A percentile compares a stretch with the other conserved stretches of the same genome.
Conservation (phyloP, 2,329 filamentous ascomycete genomes). For the Cercospora brassicicola region DNA sequence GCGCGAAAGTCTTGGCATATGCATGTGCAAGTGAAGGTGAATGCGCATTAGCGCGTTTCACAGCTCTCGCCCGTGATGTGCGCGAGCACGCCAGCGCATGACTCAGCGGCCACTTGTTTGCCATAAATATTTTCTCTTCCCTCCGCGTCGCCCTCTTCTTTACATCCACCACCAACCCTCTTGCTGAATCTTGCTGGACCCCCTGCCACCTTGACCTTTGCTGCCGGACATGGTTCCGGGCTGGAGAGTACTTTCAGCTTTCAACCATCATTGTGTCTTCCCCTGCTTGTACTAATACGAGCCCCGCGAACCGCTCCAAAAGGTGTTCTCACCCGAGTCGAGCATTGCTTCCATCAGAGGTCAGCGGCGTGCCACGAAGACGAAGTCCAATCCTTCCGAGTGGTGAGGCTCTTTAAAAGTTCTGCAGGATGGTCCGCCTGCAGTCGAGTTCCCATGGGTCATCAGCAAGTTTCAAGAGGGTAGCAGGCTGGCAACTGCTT, state of each 20-base stretch:
- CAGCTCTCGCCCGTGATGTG: neutral
- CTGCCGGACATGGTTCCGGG: neutral
- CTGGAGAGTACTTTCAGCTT: neutral
- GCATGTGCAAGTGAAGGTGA: constrained; percentile 1
- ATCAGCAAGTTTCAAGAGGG: neutral
- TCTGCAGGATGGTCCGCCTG: neutral
- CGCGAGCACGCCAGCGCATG: neutral
- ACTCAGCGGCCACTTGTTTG: neutral
- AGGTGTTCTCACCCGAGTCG: neutral
- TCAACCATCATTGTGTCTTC: neutral
- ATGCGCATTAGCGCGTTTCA: neutral
- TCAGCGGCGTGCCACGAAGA: neutral
- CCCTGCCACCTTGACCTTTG: neutral
- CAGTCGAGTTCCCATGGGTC: neutral
- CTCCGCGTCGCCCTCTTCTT: neutral
- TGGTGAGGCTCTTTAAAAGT: neutral
- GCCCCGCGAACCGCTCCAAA: neutral
- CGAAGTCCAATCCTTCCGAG: constrained; percentile 5
- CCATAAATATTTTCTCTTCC: neutral
- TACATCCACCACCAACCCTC: neutral
- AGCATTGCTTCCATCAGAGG: neutral
- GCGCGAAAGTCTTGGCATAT: neutral
- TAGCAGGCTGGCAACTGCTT: constrained; percentile 3
- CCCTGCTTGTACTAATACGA: neutral
- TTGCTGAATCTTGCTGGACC: neutral